Evolutionary conservation across 352 stramenopile genomes (phyloP), one percentile per base, ranked within the genome.

Genomic region (Pseudoperonospora humuli): DNA sequence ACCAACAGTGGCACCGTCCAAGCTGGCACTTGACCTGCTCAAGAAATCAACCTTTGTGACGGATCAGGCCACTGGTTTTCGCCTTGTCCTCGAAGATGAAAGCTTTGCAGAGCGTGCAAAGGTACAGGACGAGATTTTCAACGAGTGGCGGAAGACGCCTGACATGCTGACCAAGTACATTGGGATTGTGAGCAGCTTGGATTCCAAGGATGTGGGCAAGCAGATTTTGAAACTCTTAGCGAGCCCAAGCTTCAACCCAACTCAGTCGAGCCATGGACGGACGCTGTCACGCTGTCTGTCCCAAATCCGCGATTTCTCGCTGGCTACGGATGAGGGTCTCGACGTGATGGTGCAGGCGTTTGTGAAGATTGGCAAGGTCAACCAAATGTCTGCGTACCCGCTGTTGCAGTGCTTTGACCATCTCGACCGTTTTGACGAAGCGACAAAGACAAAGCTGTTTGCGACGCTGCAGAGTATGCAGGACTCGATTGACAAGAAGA

Each of bases 161-260:
- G 79, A 88, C 38, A 87, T 80, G 58, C 49, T 88, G 37, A 82
- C 75, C 23, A 83, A 82, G 54, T 91, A 91, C 69, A 86, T 91
- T 52, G 51, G 67, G 11, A 75, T 85, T 19, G 56, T 91, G 21
- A 76, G 69, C 54, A 84, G 70, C 44, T 52, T 91, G 48, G 55
- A 74, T 38, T 66, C 74, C 18, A 72, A 50, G 15, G 74, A 87
- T 24, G 75, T 87, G 3, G 72, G 73, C 14, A 64, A 81, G 53
- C 79, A 91, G 51, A 81, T 91, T 45, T 40, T 79, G 14, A 69
- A 71, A 36, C 50, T 91, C 31, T 32, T 88, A 18, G 61, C 51
- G n/a, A 61, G 80, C 44, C 68, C 79, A 15, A 77, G 67, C 50
- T 91, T 91, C 44, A 86, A 90, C 62, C 70, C 75, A 1, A 49